Base-by-base conservation (phyloP, 352 stramenopile species). In the Phytophthora pistaciae region DNA sequence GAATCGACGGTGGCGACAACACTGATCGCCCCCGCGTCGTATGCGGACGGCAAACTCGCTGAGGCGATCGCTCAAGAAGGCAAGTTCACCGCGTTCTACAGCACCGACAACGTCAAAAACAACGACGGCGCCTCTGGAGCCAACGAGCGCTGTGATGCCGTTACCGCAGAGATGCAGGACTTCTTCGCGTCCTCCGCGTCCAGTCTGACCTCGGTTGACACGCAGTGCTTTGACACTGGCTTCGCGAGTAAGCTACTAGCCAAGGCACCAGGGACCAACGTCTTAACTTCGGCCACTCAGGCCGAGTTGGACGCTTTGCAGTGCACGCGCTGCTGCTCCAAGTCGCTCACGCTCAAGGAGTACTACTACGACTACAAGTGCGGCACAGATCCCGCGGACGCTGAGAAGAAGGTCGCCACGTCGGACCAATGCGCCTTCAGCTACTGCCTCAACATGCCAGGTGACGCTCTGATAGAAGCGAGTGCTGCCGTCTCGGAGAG, bases 281-380 rank as follows among this genome's bases (percentile, higher is more conserved):
- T 53, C 3, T 31, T 73, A 2, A 29, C 20, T 3, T 33, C 36
- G 21, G 25, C 46, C 20, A 56, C 1, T 11, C 53, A 27, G n/a
- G 33, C 4, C 46, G 55, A 64, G 11, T n/a, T 74, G 25, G 50
- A 60, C 9, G 38, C 16, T 1, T 21, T 77, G 11, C 38, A 56
- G 49, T 77, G 70, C 55, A 74, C 54, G 8, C 65, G 70, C 1
- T 77, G 70, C 48, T 77, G 70, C 31, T 62, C 49, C 4, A 74
- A 77, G 59, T 54, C 46, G 2, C 40, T 25, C 5, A 74, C 53
- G 11, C 70, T 77, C 1, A 25, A 64, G 14, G 65, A 74, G 14
- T 63, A 67, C 23, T 73, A 70, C 9, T 74, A 77, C 27, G 64
- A 73, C n/a, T 77, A 67, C 60, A 60, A 66, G 14, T 77, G 70